Evolutionary conservation across 352 stramenopile species (phyloP).

Genomic region (Phytopythium oedochilum): DNA sequence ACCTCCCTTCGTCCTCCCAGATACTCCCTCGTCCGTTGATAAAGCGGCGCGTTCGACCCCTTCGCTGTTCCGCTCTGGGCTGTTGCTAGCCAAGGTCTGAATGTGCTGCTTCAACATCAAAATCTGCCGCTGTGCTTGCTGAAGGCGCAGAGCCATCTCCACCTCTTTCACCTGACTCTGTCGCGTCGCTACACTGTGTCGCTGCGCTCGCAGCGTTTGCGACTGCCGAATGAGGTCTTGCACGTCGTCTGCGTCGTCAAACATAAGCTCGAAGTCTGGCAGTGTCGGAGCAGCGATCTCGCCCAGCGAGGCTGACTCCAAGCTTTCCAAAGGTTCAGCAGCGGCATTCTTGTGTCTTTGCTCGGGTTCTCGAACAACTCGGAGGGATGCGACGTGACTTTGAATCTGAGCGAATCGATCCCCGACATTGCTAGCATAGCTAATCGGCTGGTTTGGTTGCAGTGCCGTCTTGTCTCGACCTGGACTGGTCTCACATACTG

Average conservation of each 20-base stretch:
- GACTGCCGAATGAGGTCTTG: constrained; percentile 48
- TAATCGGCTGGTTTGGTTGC: too few relatives aligned
- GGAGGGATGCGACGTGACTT: constrained; percentile 24
- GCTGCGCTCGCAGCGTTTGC: constrained; percentile 21
- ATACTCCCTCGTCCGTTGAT: not conserved
- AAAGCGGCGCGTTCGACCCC: not conserved
- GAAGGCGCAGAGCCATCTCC: constrained; percentile 53
- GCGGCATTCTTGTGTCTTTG: not conserved
- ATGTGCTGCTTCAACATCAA: constrained; percentile 63
- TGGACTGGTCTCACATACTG: too few relatives aligned
- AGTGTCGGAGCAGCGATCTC: not conserved
- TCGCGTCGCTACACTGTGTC: constrained; percentile 20
- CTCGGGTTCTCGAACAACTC: constrained; percentile 9
- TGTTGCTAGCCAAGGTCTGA: constrained; percentile 6
- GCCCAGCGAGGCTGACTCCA: not conserved
- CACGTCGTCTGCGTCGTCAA: constrained; percentile 53
- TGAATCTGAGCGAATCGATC: constrained; percentile 36
- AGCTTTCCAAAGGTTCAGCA: not conserved
- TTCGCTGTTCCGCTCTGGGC: not conserved
- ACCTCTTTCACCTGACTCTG: constrained; percentile 48
- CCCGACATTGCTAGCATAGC: not conserved
- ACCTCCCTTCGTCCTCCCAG: constrained; percentile 4
- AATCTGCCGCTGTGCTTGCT: constrained; percentile 71
- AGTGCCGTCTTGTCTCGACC: too few relatives aligned
- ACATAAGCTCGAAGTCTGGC: constrained; percentile 9